phyloP scores from a whole-genome alignment of 345 rosid species.

The Durio zibethinus region DNA sequence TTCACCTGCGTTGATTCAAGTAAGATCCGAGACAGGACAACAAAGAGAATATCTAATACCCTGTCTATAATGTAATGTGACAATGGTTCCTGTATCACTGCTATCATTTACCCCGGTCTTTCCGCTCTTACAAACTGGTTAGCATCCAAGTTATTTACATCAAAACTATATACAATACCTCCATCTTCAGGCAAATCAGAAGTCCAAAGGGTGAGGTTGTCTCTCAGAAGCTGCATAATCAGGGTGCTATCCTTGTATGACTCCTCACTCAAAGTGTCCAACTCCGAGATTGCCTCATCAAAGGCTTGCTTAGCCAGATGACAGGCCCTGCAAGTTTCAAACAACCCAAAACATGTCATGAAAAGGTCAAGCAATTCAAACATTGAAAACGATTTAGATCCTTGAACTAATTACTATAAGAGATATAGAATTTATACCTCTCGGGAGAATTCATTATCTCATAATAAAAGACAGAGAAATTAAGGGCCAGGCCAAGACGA shows the following conservation, averaged over 20 bases:
- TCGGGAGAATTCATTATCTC: constrained; percentile 99
- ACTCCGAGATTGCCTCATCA: constrained; percentile 94
- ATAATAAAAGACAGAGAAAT: constrained; percentile 96
- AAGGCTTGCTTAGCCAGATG: constrained; percentile 98
- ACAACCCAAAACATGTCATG: not conserved
- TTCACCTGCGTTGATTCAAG: constrained; percentile 53
- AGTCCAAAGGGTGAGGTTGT: constrained; percentile 98
- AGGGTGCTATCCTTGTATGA: constrained; percentile 98
- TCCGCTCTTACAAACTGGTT: not conserved
- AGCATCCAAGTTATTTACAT: not conserved
- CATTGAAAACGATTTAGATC: not conserved
- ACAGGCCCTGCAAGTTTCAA: constrained; percentile 68
- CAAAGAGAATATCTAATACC: not conserved
- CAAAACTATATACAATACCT: constrained; percentile 37
- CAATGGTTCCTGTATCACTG: too few relatives aligned
- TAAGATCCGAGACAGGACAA: constrained; percentile 7
- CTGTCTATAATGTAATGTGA: not conserved
- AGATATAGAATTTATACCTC: constrained; percentile 36
- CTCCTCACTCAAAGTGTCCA: constrained; percentile 94
- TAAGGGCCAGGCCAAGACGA: constrained; percentile 97
- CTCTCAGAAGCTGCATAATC: constrained; percentile 97
- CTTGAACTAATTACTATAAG: not conserved
- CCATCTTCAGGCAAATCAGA: constrained; percentile 99
- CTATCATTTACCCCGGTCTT: not conserved
- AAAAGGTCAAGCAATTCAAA: constrained; percentile 4